A percentile compares a stretch with the other conserved stretches of the same genome.
phyloP scores from a whole-genome alignment of 2,329 filamentous ascomycete species.

The Trichophyton benhamiae region DNA sequence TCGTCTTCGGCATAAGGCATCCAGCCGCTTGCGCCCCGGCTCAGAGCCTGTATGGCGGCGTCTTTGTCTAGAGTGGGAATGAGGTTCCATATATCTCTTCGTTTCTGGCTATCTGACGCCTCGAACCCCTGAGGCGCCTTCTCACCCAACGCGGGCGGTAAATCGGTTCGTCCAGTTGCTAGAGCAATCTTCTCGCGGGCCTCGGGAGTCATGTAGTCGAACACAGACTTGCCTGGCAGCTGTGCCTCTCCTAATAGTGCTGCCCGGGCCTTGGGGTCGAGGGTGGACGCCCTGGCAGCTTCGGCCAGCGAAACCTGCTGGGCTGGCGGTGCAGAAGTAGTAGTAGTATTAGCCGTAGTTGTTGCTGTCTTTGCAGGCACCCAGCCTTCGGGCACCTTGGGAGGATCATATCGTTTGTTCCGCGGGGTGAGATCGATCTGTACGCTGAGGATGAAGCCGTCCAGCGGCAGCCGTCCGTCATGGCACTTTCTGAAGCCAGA shows the following conservation, averaged over 20 bases:
- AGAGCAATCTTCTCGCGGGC: conserved; percentile 64
- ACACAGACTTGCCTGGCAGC: conserved; percentile 85
- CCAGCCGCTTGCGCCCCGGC: conserved; percentile 52
- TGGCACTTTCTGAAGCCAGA: conserved; percentile 57
- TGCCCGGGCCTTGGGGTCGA: conserved; percentile 66
- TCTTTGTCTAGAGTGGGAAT: conserved; percentile 55
- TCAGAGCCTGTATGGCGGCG: conserved; percentile 55
- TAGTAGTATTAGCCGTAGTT: too few species aligned
- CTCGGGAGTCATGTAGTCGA: conserved; percentile 74
- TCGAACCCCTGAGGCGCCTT: conserved; percentile 52
- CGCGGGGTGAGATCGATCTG: conserved; percentile 31
- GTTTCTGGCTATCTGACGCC: conserved; percentile 50
- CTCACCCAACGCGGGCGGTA: conserved; percentile 69
- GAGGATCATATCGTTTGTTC: conserved; percentile 33
- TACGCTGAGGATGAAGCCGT: conserved; percentile 64
- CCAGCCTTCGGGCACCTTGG: conserved; percentile 49
- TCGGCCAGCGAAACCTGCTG: conserved; percentile 58
- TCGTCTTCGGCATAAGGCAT: conserved; percentile 78
- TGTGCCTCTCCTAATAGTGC: conserved; percentile 66
- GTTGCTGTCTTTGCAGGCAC: conserved; percentile 42
- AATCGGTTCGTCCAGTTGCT: conserved; percentile 60
- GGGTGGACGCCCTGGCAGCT: conserved; percentile 60
- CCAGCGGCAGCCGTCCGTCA: conserved; percentile 66
- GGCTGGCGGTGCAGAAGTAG: conserved; percentile 10
- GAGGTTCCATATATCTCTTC: conserved; percentile 45